A percentile compares a stretch with the other conserved stretches of the same genome.
phyloP scores from a whole-genome alignment of 1,284 basidiomycete genomes.

The Microbotryum violaceum region DNA sequence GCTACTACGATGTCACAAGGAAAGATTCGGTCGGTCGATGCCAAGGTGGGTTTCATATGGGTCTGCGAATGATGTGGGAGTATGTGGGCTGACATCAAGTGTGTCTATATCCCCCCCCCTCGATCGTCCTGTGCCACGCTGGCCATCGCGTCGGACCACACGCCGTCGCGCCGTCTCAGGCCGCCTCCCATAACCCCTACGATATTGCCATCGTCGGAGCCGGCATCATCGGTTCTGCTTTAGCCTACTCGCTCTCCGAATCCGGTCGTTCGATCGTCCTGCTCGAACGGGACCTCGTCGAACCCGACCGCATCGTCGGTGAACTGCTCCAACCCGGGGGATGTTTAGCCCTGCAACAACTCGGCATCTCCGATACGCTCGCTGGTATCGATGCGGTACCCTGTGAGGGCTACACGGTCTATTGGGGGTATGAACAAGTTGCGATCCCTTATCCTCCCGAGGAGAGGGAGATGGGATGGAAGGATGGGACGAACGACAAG shows the following conservation, averaged over 20 bases:
- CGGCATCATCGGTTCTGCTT: slow-evolving; percentile 71
- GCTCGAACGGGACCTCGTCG: slow-evolving; percentile 77
- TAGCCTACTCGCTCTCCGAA: slow-evolving; percentile 48
- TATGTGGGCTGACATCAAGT: no score
- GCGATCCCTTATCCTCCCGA: slow-evolving; percentile 81
- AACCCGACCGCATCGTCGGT: slow-evolving; percentile 95
- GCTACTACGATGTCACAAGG: no score
- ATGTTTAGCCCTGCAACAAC: slow-evolving; percentile 61
- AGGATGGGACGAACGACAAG: slow-evolving; percentile 9
- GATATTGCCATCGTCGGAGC: slow-evolving; percentile 72
- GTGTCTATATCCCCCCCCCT: no score
- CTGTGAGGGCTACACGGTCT: slow-evolving; percentile 80
- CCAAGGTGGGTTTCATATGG: no score
- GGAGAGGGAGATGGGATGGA: slow-evolving; percentile 46
- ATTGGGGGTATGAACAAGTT: slow-evolving; percentile 55
- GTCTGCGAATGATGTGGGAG: no score
- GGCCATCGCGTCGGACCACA: background rate
- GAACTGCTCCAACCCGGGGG: slow-evolving; percentile 95
- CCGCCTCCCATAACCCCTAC: slow-evolving; percentile 17
- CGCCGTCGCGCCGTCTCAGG: slow-evolving; percentile 2
- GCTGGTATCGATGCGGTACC: slow-evolving; percentile 82
- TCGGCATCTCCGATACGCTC: slow-evolving; percentile 67
- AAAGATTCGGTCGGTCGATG: no score
- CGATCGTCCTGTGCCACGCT: no score
- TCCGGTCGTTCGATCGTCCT: slow-evolving; percentile 56